A percentile compares a stretch with the other conserved stretches of the same genome.
Conservation (phyloP, 2,329 filamentous ascomycete genomes). For the Hymenoscyphus occultus region DNA sequence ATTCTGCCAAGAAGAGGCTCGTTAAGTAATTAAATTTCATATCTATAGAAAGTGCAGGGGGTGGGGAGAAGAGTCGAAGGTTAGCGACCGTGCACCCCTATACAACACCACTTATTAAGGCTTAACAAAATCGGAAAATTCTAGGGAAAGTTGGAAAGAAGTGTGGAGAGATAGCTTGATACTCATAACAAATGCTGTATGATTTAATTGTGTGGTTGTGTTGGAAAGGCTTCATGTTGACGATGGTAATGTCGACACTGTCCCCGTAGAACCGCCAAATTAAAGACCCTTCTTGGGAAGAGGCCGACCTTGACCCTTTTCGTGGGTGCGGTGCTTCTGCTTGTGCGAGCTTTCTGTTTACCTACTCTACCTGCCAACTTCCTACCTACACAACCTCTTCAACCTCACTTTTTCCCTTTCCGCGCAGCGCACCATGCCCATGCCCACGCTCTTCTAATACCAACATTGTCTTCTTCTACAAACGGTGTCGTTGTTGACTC, state of each 20-base stretch:
- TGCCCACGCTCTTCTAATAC: not conserved
- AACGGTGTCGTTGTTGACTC: constrained; percentile 3
- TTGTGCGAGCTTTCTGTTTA: not conserved
- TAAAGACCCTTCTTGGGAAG: no score
- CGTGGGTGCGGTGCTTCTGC: not conserved
- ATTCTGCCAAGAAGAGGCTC: no score
- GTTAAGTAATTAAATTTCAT: no score
- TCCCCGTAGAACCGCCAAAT: not conserved
- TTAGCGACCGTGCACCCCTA: not conserved
- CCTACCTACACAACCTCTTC: not conserved
- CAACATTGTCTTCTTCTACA: constrained; percentile 2
- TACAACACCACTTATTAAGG: not conserved
- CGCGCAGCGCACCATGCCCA: not conserved
- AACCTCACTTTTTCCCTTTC: no score
- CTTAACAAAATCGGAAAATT: not conserved
- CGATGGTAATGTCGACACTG: not conserved
- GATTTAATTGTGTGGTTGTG: not conserved
- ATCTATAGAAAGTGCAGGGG: not conserved
- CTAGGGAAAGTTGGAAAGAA: not conserved
- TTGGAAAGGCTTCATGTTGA: not conserved
- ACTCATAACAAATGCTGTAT: not conserved
- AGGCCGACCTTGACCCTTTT: not conserved
- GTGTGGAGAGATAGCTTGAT: not conserved
- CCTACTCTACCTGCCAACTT: not conserved
- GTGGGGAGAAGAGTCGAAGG: not conserved